Evolutionary conservation across 371 early-diverging fungal species (phyloP).

Genomic region (Mucor circinelloides): DNA sequence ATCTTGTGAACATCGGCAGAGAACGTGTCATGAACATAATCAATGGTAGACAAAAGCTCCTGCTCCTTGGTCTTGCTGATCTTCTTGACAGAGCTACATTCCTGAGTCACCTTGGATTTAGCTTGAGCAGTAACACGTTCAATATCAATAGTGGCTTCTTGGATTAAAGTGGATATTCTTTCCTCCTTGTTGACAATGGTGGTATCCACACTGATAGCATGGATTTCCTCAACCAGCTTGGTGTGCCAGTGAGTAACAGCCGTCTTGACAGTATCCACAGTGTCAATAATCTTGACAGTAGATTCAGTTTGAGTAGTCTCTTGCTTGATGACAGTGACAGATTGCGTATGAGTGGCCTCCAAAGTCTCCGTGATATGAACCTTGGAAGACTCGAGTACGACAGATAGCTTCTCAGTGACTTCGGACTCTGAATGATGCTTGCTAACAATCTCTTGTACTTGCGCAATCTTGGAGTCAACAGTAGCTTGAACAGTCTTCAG

Average conservation of each 20-base stretch:
- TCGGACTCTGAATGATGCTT: constrained; percentile 14
- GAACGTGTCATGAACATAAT: constrained; percentile 21
- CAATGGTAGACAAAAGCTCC: constrained; percentile 20
- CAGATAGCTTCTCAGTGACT: constrained; percentile 20
- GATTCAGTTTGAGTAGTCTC: constrained; percentile 22
- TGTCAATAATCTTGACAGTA: constrained; percentile 27
- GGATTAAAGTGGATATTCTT: constrained; percentile 8
- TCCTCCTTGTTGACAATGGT: constrained; percentile 24
- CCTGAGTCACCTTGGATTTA: constrained; percentile 14
- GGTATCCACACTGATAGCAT: constrained; percentile 15
- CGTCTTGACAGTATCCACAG: constrained; percentile 32
- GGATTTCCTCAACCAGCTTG: constrained; percentile 19
- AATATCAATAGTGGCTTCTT: constrained; percentile 20
- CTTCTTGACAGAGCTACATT: constrained; percentile 21
- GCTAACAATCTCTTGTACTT: constrained; percentile 24
- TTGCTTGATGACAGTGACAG: constrained; percentile 15
- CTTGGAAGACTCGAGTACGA: constrained; percentile 23
- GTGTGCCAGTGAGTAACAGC: constrained; percentile 16
- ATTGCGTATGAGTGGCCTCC: constrained; percentile 14
- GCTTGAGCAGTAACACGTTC: constrained; percentile 18
- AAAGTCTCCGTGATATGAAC: constrained; percentile 12
- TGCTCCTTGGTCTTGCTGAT: constrained; percentile 23
- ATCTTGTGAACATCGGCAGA: constrained; percentile 23
- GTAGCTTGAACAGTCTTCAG: constrained; percentile 20
- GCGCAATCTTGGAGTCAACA: constrained; percentile 6